Conservation (phyloP, 1,139 yeast genomes). For the Yamadazyma aaseri region DNA sequence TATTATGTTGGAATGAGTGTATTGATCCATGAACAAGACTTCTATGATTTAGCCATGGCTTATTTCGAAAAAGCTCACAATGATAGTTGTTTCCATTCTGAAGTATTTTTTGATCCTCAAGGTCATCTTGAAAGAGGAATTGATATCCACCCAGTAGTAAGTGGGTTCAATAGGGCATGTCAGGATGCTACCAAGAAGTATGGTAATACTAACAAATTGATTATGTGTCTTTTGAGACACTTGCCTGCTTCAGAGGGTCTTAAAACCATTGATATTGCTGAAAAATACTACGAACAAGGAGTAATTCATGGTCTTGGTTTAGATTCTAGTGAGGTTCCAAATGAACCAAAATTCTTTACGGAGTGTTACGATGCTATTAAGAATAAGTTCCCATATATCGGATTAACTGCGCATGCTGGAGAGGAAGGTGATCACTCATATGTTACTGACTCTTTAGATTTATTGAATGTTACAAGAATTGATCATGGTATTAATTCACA, state of each 20-base stretch:
- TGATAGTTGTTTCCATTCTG: slow-evolving; percentile 67
- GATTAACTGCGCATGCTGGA: slow-evolving; percentile 82
- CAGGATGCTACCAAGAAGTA: slow-evolving; percentile 53
- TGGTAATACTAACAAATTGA: slow-evolving; percentile 65
- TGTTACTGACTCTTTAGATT: slow-evolving; percentile 55
- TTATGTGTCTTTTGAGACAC: slow-evolving; percentile 80
- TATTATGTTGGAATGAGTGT: slow-evolving; percentile 81
- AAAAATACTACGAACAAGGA: slow-evolving; percentile 50
- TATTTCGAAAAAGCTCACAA: slow-evolving; percentile 59
- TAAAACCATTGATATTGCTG: slow-evolving; percentile 52
- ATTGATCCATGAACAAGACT: slow-evolving; percentile 62
- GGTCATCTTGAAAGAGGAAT: slow-evolving; percentile 73
- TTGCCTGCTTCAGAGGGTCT: slow-evolving; percentile 59
- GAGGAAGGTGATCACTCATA: slow-evolving; percentile 78
- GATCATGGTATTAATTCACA: slow-evolving; percentile 76
- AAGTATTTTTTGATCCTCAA: slow-evolving; percentile 81
- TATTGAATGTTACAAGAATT: slow-evolving; percentile 62
- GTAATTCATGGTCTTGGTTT: slow-evolving; percentile 70
- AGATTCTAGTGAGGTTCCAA: slow-evolving; percentile 73
- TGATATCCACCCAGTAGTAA: slow-evolving; percentile 54
- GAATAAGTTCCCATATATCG: slow-evolving; percentile 46
- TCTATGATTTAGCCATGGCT: slow-evolving; percentile 69
- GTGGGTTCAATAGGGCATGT: slow-evolving; percentile 66
- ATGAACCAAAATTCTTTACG: slow-evolving; percentile 65
- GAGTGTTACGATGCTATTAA: slow-evolving; percentile 57